A percentile compares a stretch with the other conserved stretches of the same genome.
Evolutionary conservation across 2,329 filamentous ascomycete genomes (phyloP).

Genomic region (Fusarium piperis): DNA sequence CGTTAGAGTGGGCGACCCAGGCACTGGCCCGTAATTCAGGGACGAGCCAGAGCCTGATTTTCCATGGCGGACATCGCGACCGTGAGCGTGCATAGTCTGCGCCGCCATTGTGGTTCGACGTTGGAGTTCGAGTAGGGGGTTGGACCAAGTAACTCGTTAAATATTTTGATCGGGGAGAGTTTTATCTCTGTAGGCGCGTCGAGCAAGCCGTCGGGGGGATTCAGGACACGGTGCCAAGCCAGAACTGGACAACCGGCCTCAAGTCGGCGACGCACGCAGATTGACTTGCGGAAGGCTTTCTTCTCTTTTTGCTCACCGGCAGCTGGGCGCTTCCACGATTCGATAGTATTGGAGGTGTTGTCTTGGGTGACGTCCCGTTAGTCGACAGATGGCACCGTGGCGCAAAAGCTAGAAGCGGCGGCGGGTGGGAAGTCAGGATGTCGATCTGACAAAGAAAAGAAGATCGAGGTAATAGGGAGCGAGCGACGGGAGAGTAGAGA

Average conservation of each 20-base stretch:
- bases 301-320: constrained; percentile 22
- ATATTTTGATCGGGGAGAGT: background rate
- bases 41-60: constrained; percentile 38
- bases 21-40: constrained; percentile 58
- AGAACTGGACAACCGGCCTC: constrained; percentile 13
- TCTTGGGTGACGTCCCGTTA: constrained; percentile 22
- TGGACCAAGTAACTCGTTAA: background rate
- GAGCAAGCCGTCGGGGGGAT: constrained; percentile 6
- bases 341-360: constrained; percentile 26
- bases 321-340: constrained; percentile 25
- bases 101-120: constrained; percentile 44
- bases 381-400: constrained; percentile 33
- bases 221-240: constrained; percentile 23
- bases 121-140: background rate
- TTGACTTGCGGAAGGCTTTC: constrained; percentile 14
- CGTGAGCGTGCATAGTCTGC: constrained; percentile 39
- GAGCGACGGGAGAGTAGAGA: constrained; percentile 21
- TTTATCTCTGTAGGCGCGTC: constrained; percentile 11
- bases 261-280: constrained; percentile 27
- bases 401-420: constrained; percentile 25
- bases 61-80: constrained; percentile 44
- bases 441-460: constrained; percentile 29
- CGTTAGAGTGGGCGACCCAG: constrained; percentile 85
- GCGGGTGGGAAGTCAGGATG: constrained; percentile 18
- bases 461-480: constrained; percentile 14